Evolutionary conservation across 805 yeast genomes (phyloP).

Genomic region (Candida ficus): DNA sequence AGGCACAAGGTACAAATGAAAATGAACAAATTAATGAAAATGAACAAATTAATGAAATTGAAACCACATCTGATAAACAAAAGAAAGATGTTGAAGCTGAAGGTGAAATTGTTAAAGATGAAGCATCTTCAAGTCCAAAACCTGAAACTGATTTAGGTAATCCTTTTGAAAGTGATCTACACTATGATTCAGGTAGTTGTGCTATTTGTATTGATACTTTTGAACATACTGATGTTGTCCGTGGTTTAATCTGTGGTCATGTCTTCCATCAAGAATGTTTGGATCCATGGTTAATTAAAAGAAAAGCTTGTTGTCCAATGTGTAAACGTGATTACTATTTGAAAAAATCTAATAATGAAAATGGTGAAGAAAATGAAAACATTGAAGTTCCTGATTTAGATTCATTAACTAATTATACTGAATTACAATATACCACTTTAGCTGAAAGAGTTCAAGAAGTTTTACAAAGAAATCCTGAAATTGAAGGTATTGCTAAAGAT

Average conservation of each 20-base stretch:
- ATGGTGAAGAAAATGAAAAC: slow-evolving; percentile 20
- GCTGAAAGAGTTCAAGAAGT: slow-evolving; percentile 39
- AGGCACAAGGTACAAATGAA: too few species aligned
- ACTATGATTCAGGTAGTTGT: slow-evolving; percentile 65
- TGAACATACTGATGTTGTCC: slow-evolving; percentile 56
- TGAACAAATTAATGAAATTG: background rate
- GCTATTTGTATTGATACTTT: slow-evolving; percentile 72
- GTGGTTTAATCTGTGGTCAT: slow-evolving; percentile 79
- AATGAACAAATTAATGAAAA: background rate
- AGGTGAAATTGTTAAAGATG: slow-evolving; percentile 1
- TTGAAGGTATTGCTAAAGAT: slow-evolving; percentile 41
- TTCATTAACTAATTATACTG: slow-evolving; percentile 22
- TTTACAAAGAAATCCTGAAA: slow-evolving; percentile 33
- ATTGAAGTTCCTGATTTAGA: slow-evolving; percentile 10
- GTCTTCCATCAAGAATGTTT: slow-evolving; percentile 76
- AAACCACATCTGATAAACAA: background rate
- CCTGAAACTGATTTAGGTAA: slow-evolving; percentile 19
- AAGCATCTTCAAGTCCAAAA: background rate
- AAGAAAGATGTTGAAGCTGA: background rate
- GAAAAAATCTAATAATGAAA: slow-evolving; percentile 16
- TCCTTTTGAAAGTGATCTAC: slow-evolving; percentile 26
- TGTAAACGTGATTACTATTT: slow-evolving; percentile 65
- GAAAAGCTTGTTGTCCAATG: slow-evolving; percentile 80
- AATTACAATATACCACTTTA: slow-evolving; percentile 34
- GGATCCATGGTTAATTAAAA: slow-evolving; percentile 73